These are phyloP conservation scores for Starmera dryadoides DNA, from an alignment of 805 yeast species.

Conservation along the genomic window DNA sequence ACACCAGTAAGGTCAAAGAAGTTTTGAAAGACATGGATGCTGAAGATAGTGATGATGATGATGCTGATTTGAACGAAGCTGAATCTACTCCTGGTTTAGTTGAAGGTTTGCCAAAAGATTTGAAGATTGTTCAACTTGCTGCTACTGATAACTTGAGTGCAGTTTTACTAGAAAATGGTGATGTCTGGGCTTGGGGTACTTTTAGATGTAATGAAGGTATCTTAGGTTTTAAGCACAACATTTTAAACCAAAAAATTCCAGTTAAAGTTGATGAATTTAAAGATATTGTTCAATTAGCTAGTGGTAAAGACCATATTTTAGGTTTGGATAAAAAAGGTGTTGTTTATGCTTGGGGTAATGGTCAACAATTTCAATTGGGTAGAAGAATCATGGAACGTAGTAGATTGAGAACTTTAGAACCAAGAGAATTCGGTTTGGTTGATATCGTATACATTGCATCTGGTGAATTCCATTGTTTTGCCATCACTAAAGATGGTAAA, in stretches of 20 bases:
- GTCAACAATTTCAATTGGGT: slow-evolving; percentile 90
- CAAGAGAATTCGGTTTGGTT: slow-evolving; percentile 76
- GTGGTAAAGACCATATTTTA: slow-evolving; percentile 89
- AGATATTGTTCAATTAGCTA: slow-evolving; percentile 74
- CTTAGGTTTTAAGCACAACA: slow-evolving; percentile 68
- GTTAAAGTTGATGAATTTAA: slow-evolving; percentile 50
- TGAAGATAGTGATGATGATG: slow-evolving; percentile 49
- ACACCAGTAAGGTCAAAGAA: slow-evolving; percentile 60
- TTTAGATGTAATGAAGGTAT: slow-evolving; percentile 91
- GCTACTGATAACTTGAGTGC: slow-evolving; percentile 93
- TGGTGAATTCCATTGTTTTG: slow-evolving; percentile 96
- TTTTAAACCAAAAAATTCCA: slow-evolving; percentile 62
- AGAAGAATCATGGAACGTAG: slow-evolving; percentile 77
- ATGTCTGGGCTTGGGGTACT: slow-evolving; percentile 96
- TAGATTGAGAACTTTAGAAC: slow-evolving; percentile 64
- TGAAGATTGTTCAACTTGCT: slow-evolving; percentile 67
- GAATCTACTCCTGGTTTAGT: slow-evolving; percentile 88
- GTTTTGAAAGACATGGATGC: slow-evolving; percentile 61
- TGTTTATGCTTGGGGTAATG: slow-evolving; percentile 97
- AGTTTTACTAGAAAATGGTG: slow-evolving; percentile 71
- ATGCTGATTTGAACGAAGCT: slow-evolving; percentile 77
- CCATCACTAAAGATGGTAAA: slow-evolving; percentile 63
- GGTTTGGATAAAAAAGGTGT: slow-evolving; percentile 80
- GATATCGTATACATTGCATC: slow-evolving; percentile 76
- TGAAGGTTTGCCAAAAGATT: slow-evolving; percentile 51